Evolutionary conservation across 495 filamentous ascomycete genomes (phyloP), one percentile per base, ranked within the genome.

Genomic region (Choiromyces venosus): DNA sequence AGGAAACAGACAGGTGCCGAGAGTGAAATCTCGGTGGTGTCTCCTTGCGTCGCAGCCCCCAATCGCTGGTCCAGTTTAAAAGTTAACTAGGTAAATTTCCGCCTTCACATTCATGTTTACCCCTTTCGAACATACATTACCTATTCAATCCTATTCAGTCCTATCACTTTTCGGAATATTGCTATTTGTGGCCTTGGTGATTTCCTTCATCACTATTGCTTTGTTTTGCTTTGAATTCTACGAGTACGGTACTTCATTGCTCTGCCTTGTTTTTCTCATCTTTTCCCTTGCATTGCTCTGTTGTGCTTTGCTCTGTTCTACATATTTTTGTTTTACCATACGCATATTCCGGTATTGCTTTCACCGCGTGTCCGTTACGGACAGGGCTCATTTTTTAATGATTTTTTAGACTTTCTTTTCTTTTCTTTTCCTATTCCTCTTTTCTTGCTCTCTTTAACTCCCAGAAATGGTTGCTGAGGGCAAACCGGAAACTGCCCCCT

Each of bases 401-500:
- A 29, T 66, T 66, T 71, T 74, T 72, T 65, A 65, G 73, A 67
- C 33, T 71, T 74, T 56, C 66, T 42, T 70, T 52, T 74, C 66
- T 40, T 40, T 37, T 9, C n/a, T 14, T 64, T 70, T 69, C 52
- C 68, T 76, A 35, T 74, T 66, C 71, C 69, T 72, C 67, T 72
- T 39, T 37, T 33, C 14, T 52, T 44, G 42, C 42, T n/a, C 42
- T n/a, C 52, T 33, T 33, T 10, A 61, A 14, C 52, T 61, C 52
- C 52, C 25, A 61, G 52, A 61, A 33, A 25, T 61, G 52, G 69
- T 42, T 66, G 19, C 70, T 77, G 74, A 77, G 75, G 75, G 75
- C 75, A 77, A 77, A 77, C 75, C 74, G 75, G 75, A 77, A 77
- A 77, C 74, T 77, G 70, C 75, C 75, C 75, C 76, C 75, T 64